Base-by-base conservation (phyloP, 2,329 filamentous ascomycete species). In the Pseudophaeomoniella oleicola region DNA sequence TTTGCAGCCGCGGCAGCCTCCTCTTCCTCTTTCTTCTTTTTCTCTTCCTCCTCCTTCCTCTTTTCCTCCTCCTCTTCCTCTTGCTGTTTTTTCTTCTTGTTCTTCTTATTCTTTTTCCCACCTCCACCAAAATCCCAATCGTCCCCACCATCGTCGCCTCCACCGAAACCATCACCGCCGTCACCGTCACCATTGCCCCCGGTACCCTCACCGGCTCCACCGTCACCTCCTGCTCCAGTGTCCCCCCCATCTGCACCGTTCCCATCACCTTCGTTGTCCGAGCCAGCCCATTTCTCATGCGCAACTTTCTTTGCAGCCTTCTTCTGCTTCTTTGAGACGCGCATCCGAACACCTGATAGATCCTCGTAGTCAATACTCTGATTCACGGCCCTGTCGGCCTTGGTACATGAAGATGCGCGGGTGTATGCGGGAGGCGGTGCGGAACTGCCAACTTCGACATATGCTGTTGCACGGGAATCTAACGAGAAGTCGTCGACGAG, bases 351-450 rank as follows among this genome's bases (percentile, higher is more conserved):
- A 16, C 43, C 46, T n/a, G 46, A 44, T 4, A 46, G 40, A 32
- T 48, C 42, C n/a, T 41, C 45, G 30, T 50, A 53, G 68, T 75
- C 53, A 44, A 69, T 67, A 2, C 59, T 66, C 49, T 78, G 67
- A 36, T 63, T 61, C 56, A 65, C 72, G 34, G 64, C 69, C 30
- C 6, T 16, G 22, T 27, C 22, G 6, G 6, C 22, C 11, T 10
- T 10, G 10, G 16, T 12, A 11, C 13, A 11, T 5, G 33, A 11
- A 15, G 35, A 18, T 16, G 27, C 13, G 11, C 9, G 16, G 18
- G 12, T 16, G 27, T 13, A 18, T 34, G 35, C 27, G 11, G 27
- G 35, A 13, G 29, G 17, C 14, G 35, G 14, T 16, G 22, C 27
- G 14, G 17, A 15, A 18, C n/a, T 31, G 11, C 19, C 32, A 15